Conservation (phyloP, 169 alveolate species). For the Perkinsus olseni region DNA sequence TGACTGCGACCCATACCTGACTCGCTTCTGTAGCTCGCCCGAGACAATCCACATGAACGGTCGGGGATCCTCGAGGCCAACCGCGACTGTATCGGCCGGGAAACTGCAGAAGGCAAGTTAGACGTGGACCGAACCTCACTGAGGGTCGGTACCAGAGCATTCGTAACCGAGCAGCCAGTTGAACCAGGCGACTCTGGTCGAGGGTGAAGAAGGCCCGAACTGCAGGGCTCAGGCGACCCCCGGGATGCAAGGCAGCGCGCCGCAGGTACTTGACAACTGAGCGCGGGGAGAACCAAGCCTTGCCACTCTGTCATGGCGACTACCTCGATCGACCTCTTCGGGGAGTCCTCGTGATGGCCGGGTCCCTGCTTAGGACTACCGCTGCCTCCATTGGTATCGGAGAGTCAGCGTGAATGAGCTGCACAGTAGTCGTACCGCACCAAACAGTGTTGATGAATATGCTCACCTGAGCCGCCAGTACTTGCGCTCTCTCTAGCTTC, state of each 20-base stretch:
- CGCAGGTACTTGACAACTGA: background rate
- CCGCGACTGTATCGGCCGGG: background rate
- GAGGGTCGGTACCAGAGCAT: background rate
- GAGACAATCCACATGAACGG: background rate
- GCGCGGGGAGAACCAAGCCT: background rate
- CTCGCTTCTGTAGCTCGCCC: background rate
- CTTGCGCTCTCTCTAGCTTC: background rate
- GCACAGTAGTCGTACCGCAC: background rate
- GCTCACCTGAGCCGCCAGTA: background rate
- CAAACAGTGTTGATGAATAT: background rate
- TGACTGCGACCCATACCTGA: background rate
- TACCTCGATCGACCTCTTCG: background rate
- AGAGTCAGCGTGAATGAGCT: background rate
- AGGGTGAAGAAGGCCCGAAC: background rate
- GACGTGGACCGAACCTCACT: background rate
- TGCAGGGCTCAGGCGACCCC: background rate
- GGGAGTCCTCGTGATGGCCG: background rate
- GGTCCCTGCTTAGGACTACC: background rate
- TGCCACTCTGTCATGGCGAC: background rate
- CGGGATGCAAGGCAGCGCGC: background rate
- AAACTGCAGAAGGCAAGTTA: background rate
- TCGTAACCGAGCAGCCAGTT: background rate
- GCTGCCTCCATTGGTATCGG: background rate
- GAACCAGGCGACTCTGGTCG: background rate
- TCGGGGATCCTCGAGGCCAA: background rate